Percentiles rank a stretch among this genome's conserved stretches.
These are phyloP conservation scores for Sarocladiaceae sp. DNA, from an alignment of 2,329 filamentous ascomycete species.

Conservation along the genomic window DNA sequence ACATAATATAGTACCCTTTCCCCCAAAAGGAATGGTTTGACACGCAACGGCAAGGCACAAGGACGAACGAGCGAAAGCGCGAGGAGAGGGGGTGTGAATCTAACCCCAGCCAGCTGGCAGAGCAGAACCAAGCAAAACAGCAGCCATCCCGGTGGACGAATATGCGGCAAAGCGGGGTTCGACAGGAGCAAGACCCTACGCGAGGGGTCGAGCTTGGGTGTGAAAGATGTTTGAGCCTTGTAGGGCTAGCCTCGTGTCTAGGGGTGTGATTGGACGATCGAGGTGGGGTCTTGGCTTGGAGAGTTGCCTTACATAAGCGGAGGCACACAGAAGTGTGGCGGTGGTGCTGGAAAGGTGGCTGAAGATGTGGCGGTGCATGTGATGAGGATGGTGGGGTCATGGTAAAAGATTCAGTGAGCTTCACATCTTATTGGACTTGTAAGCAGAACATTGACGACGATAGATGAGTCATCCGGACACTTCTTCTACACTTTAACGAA, in stretches of 20 bases:
- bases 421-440: not conserved
- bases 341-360: not conserved
- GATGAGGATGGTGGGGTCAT: not conserved
- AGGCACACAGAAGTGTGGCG: not conserved
- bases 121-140: too few species aligned
- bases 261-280: constrained; percentile 1
- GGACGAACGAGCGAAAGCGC: too few species aligned
- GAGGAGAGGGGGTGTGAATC: too few species aligned
- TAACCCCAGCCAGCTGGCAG: too few species aligned
- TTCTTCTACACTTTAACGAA: too few species aligned
- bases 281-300: not conserved
- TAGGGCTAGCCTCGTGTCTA: constrained; percentile 8
- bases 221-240: constrained; percentile 6
- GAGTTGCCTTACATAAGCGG: constrained; percentile 1
- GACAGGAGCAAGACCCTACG: not conserved
- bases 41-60: too few species aligned
- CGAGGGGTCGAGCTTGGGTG: not conserved
- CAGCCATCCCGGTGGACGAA: not conserved
- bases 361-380: constrained; percentile 4
- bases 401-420: constrained; percentile 1
- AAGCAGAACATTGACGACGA: not conserved
- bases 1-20: too few species aligned
- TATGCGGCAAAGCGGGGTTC: not conserved
- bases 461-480: not conserved
- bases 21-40: too few species aligned